These are phyloP conservation scores for Fusarium succisae DNA, from an alignment of 2,329 filamentous ascomycete species.

Conservation along the genomic window DNA sequence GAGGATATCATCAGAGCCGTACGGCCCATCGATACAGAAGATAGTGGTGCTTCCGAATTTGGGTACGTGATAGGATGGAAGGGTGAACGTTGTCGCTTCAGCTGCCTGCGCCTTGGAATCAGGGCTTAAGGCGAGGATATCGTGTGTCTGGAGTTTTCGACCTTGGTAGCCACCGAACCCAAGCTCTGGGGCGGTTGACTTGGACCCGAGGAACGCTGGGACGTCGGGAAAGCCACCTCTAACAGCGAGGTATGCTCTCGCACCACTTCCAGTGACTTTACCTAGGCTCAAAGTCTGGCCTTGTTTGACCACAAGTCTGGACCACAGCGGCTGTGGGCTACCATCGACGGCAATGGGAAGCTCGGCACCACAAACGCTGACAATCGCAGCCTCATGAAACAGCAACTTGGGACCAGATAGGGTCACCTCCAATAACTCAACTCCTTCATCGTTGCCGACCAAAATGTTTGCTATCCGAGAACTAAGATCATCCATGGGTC, in stretches of 20 bases:
- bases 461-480: neutral
- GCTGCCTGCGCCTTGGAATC: neutral
- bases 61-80: neutral
- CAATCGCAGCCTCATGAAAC: neutral
- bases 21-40: neutral
- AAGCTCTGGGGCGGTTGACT: slow-evolving; percentile 66
- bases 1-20: neutral
- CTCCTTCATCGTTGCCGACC: neutral
- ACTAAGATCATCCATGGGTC: neutral
- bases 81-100: neutral
- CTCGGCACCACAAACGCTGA: neutral
- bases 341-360: neutral
- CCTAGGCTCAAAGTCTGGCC: neutral
- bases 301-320: neutral
- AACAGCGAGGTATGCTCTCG: neutral
- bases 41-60: neutral
- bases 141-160: slow-evolving; percentile 57
- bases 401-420: neutral
- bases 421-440: neutral
- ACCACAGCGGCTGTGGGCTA: neutral
- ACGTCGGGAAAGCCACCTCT: slow-evolving; percentile 48
- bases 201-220: slow-evolving; percentile 66
- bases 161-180: slow-evolving; percentile 69
- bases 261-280: neutral
- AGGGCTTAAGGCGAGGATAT: slow-evolving; percentile 16